Conservation (phyloP, 2,329 filamentous ascomycete genomes). For the Talaromyces sp. region DNA sequence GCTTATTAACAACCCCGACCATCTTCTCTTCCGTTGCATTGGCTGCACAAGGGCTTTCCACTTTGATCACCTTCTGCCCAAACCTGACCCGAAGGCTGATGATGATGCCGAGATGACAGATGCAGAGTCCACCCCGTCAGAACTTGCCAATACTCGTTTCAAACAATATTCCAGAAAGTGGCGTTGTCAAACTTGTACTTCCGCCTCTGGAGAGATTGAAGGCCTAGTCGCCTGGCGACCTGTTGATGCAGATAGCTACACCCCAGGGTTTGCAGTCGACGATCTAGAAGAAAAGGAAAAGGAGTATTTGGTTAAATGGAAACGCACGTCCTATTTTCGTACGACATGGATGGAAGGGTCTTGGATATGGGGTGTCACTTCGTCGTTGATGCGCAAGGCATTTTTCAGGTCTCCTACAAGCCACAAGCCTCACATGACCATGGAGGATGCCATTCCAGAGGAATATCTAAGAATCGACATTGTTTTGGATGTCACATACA, state of each 20-base stretch:
- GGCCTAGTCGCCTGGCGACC: slow-evolving; percentile 88
- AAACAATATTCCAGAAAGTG: slow-evolving; percentile 70
- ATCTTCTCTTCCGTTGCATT: slow-evolving; percentile 78
- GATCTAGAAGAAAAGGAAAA: slow-evolving; percentile 70
- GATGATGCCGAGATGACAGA: slow-evolving; percentile 12
- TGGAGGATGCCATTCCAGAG: slow-evolving; percentile 77
- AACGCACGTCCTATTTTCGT: slow-evolving; percentile 71
- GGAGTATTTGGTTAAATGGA: slow-evolving; percentile 91
- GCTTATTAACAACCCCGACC: slow-evolving; percentile 69
- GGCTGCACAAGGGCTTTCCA: slow-evolving; percentile 77
- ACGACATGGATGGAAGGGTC: slow-evolving; percentile 82
- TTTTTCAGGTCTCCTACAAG: slow-evolving; percentile 68
- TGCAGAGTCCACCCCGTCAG: background rate
- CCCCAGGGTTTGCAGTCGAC: slow-evolving; percentile 48
- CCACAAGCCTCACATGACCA: slow-evolving; percentile 62
- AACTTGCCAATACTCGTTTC: slow-evolving; percentile 57
- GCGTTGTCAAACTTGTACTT: slow-evolving; percentile 73
- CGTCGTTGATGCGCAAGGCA: slow-evolving; percentile 61
- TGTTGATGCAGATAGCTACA: slow-evolving; percentile 52
- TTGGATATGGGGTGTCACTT: slow-evolving; percentile 75
- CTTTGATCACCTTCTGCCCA: slow-evolving; percentile 69
- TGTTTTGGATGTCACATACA: slow-evolving; percentile 75
- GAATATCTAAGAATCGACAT: slow-evolving; percentile 84
- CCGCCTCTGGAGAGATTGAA: slow-evolving; percentile 63
- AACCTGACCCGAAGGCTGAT: slow-evolving; percentile 14